A percentile compares a stretch with the other conserved stretches of the same genome.
Evolutionary conservation across 805 yeast species (phyloP).

Genomic region (Saturnispora halmiae): DNA sequence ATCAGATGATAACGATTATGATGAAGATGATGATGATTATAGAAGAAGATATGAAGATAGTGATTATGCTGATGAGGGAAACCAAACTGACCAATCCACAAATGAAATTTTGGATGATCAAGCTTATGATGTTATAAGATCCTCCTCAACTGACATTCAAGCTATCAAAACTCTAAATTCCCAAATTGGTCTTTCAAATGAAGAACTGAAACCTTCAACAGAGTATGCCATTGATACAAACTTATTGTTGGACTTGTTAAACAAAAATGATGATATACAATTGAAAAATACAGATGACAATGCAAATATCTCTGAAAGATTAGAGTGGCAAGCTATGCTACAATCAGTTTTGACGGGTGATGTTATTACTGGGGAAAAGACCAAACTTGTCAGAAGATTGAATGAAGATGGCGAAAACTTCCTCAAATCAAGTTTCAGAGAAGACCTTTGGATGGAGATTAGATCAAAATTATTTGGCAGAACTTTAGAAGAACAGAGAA

Average conservation of each 20-base stretch:
- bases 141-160: slow-evolving; percentile 18
- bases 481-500: slow-evolving; percentile 67
- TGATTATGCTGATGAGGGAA: slow-evolving; percentile 10
- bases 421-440: slow-evolving; percentile 48
- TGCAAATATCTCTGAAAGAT: slow-evolving; percentile 50
- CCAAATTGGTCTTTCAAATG: slow-evolving; percentile 27
- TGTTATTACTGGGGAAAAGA: slow-evolving; percentile 84
- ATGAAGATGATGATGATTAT: slow-evolving; percentile 25
- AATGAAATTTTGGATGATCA: slow-evolving; percentile 3
- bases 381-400: slow-evolving; percentile 50
- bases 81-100: slow-evolving; percentile 2
- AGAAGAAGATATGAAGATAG: slow-evolving; percentile 29
- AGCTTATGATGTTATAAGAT: slow-evolving; percentile 16
- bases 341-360: slow-evolving; percentile 89
- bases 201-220: slow-evolving; percentile 28
- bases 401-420: slow-evolving; percentile 38
- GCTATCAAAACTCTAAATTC: slow-evolving; percentile 26
- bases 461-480: slow-evolving; percentile 76
- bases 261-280: slow-evolving; percentile 31
- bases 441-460: slow-evolving; percentile 81
- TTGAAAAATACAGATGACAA: slow-evolving; percentile 23
- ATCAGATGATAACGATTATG: slow-evolving; percentile 28
- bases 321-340: slow-evolving; percentile 95
- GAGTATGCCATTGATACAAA: slow-evolving; percentile 30
- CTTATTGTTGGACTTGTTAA: slow-evolving; percentile 26